These are phyloP conservation scores for Cryptosporidium andersoni DNA, from an alignment of 169 alveolate genomes.

Conservation along the genomic window DNA sequence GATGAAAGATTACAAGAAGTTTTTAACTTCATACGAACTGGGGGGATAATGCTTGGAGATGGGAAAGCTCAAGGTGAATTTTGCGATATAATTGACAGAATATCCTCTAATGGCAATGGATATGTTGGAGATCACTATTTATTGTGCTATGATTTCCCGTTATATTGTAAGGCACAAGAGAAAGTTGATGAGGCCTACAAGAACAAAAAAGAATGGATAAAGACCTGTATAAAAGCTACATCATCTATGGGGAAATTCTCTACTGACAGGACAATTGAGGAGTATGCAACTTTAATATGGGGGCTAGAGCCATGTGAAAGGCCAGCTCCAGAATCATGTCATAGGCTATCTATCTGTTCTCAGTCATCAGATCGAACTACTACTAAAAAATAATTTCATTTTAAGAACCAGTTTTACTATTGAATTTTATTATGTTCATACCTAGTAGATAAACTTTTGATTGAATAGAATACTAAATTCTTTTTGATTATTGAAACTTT, in stretches of 20 bases:
- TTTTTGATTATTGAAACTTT: background rate
- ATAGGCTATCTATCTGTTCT: constrained; percentile 13
- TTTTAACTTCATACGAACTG: constrained; percentile 85
- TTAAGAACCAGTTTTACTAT: no score
- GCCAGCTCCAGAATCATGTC: constrained; percentile 69
- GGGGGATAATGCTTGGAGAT: constrained; percentile 78
- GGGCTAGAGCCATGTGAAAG: constrained; percentile 71
- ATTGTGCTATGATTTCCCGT: constrained; percentile 85
- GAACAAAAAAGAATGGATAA: constrained; percentile 83
- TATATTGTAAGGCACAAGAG: constrained; percentile 85
- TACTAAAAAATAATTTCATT: no score
- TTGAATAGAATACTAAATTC: background rate
- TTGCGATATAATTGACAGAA: constrained; percentile 73
- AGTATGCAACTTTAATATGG: constrained; percentile 89
- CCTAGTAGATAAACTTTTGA: background rate
- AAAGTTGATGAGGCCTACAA: constrained; percentile 85
- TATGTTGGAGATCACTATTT: constrained; percentile 85
- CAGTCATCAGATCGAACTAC: no score
- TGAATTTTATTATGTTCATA: no score
- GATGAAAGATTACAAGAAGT: constrained; percentile 86
- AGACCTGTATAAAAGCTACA: constrained; percentile 85
- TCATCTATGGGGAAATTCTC: constrained; percentile 88
- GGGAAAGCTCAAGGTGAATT: constrained; percentile 76
- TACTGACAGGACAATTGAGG: constrained; percentile 89
- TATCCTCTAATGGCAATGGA: constrained; percentile 79